phyloP scores from a whole-genome alignment of 2,329 filamentous ascomycete genomes.

The Periconia sp. region DNA sequence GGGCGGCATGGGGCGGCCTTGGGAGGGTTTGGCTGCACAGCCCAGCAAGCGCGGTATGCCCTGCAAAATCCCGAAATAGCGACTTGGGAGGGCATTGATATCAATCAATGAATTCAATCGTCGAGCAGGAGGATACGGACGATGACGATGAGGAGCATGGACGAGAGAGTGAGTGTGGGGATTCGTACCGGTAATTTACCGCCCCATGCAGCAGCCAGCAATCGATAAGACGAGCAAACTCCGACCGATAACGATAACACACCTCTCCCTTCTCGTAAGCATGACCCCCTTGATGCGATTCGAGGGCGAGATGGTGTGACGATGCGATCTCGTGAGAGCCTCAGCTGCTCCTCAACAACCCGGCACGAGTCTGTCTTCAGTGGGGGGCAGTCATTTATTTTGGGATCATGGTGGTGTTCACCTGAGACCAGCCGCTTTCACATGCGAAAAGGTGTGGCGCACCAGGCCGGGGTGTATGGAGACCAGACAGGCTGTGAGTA shows the following conservation, averaged over 20 bases:
- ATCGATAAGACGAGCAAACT: background rate
- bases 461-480: background rate
- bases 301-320: conserved; percentile 29
- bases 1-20: background rate
- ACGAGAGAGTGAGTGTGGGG: conserved; percentile 3
- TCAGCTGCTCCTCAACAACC: conserved; percentile 22
- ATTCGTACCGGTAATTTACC: conserved; percentile 2
- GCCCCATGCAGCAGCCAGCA: conserved; percentile 17
- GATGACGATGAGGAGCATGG: conserved; percentile 1
- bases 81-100: background rate
- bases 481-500: conserved; percentile 19
- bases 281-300: conserved; percentile 16
- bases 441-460: conserved; percentile 22
- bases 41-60: background rate
- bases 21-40: background rate
- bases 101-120: background rate
- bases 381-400: conserved; percentile 11
- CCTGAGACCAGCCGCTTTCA: conserved; percentile 30
- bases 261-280: conserved; percentile 10
- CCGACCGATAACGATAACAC: conserved; percentile 28
- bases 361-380: conserved; percentile 6
- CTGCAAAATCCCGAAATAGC: background rate
- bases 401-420: conserved; percentile 17
- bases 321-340: conserved; percentile 27
- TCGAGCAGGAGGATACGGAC: background rate